Evolutionary conservation across 371 early-diverging fungal genomes (phyloP), one percentile per base, ranked within the genome.

Genomic region (Mucor saturninus): DNA sequence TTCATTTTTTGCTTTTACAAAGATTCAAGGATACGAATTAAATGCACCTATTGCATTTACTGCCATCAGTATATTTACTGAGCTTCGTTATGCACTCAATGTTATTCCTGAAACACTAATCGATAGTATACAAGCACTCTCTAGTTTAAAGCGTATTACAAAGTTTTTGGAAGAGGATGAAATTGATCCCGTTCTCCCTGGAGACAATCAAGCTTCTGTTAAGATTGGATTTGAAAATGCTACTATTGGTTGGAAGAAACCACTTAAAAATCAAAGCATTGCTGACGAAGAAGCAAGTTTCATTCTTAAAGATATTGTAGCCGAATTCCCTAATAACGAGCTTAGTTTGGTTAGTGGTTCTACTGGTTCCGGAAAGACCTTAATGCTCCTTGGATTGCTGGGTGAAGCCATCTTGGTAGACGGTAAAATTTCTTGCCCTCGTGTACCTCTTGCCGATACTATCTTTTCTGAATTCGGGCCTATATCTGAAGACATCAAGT

Each of bases 341-440:
- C 79, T 95, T 30, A 89, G 91, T 8, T 86, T 93, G 26, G 78
- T 93, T 21, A 85, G 91, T 66, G 94, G 95, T 0, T 75, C 88
- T 7, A 89, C 89, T 40, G 95, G 95, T 0, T 83, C 90, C 13
- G 95, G 95, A 35, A 94, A 94, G 65, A 85, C 92, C 0, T 87
- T 90, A 0, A 68, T 95, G 49, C 61, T 95, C n/a, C 75, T 84
- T 13, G 84, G 84, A 62, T 67, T 89, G 29, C 69, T 88, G 4
- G 88, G 88, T 39, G 88, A 87, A 64, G 76, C 84, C 1, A 68
- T 78, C 6, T 69, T 80, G n/a, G 11, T 77, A 1, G 53, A 71
- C 32, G 88, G 88, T 10, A 29, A 58, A 5, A 75, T 75, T 5
- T 67, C 71, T 13, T 65, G 85, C 54, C 86, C 88, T 32, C 83